phyloP scores from a whole-genome alignment of 176 grass and related monocot species.

The sorghum (Sorghum bicolor) region Sorghum_bicolor_NCBIv3 NC_012879.2:3634001-3634500 shows the following conservation, averaged over 20 bases:
- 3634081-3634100: constrained; percentile 82
- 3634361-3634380: background rate
- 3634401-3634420: background rate
- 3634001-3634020: constrained; percentile 66
- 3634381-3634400: background rate
- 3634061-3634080: constrained; percentile 73
- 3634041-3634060: constrained; percentile 94
- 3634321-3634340: background rate
- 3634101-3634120: constrained; percentile 79
- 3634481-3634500: background rate
- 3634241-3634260: background rate
- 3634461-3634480: background rate
- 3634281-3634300: background rate
- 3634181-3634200: background rate
- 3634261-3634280: background rate
- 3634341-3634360: constrained; percentile 6
- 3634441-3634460: background rate
- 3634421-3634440: background rate
- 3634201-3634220: background rate
- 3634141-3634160: constrained; percentile 69
- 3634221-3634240: background rate
- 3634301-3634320: background rate
- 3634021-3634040: constrained; percentile 84
- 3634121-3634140: constrained; percentile 94
- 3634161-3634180: background rate